Percentiles rank a stretch among this genome's conserved stretches.
phyloP scores from a whole-genome alignment of 1,139 yeast species.

The Sugiyamaella castrensis region DNA sequence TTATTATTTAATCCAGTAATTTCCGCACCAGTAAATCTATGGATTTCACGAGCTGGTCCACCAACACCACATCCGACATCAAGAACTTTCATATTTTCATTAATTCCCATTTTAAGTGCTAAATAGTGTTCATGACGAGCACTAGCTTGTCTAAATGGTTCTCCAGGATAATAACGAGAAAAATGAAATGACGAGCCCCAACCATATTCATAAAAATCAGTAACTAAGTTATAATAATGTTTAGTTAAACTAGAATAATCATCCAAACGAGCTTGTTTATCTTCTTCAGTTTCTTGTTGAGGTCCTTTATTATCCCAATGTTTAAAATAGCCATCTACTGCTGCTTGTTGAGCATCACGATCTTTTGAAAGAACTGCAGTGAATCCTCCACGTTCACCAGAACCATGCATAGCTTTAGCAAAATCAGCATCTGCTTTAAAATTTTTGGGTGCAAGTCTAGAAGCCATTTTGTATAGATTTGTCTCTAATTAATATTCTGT shows the following conservation, averaged over 20 bases:
- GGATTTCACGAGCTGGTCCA: constrained; percentile 97
- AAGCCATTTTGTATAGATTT: constrained; percentile 31
- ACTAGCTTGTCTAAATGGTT: constrained; percentile 88
- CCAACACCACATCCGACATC: constrained; percentile 99
- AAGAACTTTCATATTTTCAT: constrained; percentile 78
- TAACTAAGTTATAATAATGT: constrained; percentile 93
- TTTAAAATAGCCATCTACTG: constrained; percentile 86
- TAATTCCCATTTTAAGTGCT: constrained; percentile 80
- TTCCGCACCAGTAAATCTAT: constrained; percentile 83
- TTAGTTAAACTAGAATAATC: constrained; percentile 83
- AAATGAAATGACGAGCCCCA: constrained; percentile 99
- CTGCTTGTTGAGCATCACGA: constrained; percentile 74
- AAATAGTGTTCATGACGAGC: constrained; percentile 97
- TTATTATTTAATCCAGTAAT: constrained; percentile 93
- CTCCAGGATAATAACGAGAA: constrained; percentile 89
- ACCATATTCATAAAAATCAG: constrained; percentile 96
- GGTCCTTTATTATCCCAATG: constrained; percentile 73
- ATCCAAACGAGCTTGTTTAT: constrained; percentile 40
- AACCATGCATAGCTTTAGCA: constrained; percentile 84
- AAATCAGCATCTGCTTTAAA: constrained; percentile 49
- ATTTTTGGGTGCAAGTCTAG: constrained; percentile 41
- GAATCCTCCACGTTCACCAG: constrained; percentile 64
- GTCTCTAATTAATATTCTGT: too few species aligned
- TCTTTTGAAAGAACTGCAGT: constrained; percentile 75
- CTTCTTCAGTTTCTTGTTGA: constrained; percentile 66